phyloP scores from a whole-genome alignment of 352 stramenopile genomes.

The Thalassiosira delicatula region DNA sequence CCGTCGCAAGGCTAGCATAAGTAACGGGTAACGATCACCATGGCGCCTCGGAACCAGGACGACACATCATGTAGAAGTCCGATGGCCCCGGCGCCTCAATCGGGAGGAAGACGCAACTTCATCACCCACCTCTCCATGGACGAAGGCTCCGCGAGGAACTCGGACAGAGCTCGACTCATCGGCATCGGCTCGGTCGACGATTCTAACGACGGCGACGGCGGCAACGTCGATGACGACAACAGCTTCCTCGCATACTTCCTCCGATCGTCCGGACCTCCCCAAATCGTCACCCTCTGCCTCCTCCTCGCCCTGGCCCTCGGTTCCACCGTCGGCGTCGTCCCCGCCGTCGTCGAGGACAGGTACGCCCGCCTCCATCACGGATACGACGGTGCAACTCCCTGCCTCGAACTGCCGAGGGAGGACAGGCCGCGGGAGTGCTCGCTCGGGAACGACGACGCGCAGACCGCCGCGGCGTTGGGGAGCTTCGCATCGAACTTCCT shows the following conservation, averaged over 20 bases:
- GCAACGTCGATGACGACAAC: conserved; percentile 7
- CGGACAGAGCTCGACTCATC: conserved; percentile 13
- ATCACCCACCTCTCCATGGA: conserved; percentile 57
- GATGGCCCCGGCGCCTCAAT: not conserved
- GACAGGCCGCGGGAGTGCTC: conserved; percentile 72
- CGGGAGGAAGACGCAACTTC: conserved; percentile 23
- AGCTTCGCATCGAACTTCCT: conserved; percentile 72
- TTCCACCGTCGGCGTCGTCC: conserved; percentile 73
- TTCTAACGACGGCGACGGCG: no score
- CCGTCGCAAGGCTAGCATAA: no score
- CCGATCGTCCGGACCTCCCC: conserved; percentile 42
- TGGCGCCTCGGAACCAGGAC: conserved; percentile 12
- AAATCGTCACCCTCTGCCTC: conserved; percentile 53
- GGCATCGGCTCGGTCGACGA: no score
- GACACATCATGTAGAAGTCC: not conserved
- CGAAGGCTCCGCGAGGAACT: conserved; percentile 29
- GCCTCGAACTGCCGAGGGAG: conserved; percentile 38
- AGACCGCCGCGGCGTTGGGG: conserved; percentile 61
- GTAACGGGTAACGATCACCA: no score
- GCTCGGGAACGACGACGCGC: conserved; percentile 70
- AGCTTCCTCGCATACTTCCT: conserved; percentile 51
- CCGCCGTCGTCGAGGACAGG: conserved; percentile 74
- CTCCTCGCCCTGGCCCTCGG: conserved; percentile 60
- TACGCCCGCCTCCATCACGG: conserved; percentile 79
- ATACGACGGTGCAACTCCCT: conserved; percentile 60